These are phyloP conservation scores for Drechslerella stenobrocha DNA, from an alignment of 2,329 filamentous ascomycete species.

Conservation along the genomic window DNA sequence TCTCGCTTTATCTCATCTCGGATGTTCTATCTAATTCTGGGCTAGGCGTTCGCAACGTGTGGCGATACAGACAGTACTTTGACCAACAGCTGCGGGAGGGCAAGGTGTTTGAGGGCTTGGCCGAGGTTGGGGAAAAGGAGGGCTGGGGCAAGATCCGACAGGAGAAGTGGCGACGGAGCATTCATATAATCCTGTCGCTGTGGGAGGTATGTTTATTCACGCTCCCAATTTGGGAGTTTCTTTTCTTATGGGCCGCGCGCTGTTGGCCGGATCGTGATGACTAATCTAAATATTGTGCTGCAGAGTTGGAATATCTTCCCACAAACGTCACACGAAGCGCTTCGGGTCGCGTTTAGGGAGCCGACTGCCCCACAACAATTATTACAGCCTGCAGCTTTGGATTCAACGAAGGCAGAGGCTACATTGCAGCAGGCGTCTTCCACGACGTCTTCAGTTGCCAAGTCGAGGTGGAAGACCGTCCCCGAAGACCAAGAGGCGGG, in stretches of 20 bases:
- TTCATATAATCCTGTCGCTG: slow-evolving; percentile 68
- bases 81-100: slow-evolving; percentile 70
- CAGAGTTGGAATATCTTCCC: slow-evolving; percentile 68
- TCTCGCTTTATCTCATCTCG: slow-evolving; percentile 77
- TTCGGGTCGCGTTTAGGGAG: slow-evolving; percentile 71
- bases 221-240: too few species aligned
- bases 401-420: slow-evolving; percentile 11
- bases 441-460: slow-evolving; percentile 14
- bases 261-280: not conserved
- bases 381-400: slow-evolving; percentile 9
- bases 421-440: slow-evolving; percentile 15
- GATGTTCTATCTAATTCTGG: slow-evolving; percentile 82
- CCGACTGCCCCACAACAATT: slow-evolving; percentile 62
- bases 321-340: slow-evolving; percentile 70
- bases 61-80: slow-evolving; percentile 81
- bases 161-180: slow-evolving; percentile 81
- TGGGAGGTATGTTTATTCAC: slow-evolving; percentile 61
- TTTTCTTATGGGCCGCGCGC: not conserved
- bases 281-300: slow-evolving; percentile 7
- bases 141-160: slow-evolving; percentile 79
- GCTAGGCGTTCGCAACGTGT: slow-evolving; percentile 77
- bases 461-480: slow-evolving; percentile 36
- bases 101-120: slow-evolving; percentile 74
- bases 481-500: slow-evolving; percentile 52
- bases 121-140: slow-evolving; percentile 70